phyloP scores from a whole-genome alignment of 2,329 filamentous ascomycete species.

The Aspergillus sp. region DNA sequence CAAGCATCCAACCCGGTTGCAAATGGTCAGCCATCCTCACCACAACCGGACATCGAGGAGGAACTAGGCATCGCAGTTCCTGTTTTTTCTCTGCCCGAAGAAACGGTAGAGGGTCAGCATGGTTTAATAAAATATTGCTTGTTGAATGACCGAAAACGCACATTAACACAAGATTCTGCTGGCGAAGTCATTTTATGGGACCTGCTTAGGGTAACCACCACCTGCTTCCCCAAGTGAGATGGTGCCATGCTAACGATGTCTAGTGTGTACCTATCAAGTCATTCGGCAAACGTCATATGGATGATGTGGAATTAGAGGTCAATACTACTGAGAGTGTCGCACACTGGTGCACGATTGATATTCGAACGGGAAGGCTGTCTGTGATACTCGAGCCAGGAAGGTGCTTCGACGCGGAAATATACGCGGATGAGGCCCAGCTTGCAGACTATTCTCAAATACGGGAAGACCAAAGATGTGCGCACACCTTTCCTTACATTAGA shows the following conservation, averaged over 20 bases:
- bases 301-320: slow-evolving; percentile 83
- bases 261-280: slow-evolving; percentile 83
- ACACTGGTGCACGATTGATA: slow-evolving; percentile 95
- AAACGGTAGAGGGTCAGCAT: slow-evolving; percentile 92
- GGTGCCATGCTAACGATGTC: slow-evolving; percentile 19
- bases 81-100: slow-evolving; percentile 67
- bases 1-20: slow-evolving; percentile 54
- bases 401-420: slow-evolving; percentile 96
- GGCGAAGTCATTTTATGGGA: slow-evolving; percentile 97
- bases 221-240: neutral
- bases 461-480: slow-evolving; percentile 88
- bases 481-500: neutral
- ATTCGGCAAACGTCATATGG: slow-evolving; percentile 92
- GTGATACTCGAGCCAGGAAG: slow-evolving; percentile 92
- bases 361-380: slow-evolving; percentile 85
- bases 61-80: slow-evolving; percentile 57
- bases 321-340: slow-evolving; percentile 88
- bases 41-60: slow-evolving; percentile 55
- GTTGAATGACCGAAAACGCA: slow-evolving; percentile 84
- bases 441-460: slow-evolving; percentile 76
- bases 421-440: slow-evolving; percentile 81
- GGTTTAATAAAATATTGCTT: slow-evolving; percentile 91
- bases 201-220: slow-evolving; percentile 66
- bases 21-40: slow-evolving; percentile 54
- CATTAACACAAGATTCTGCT: slow-evolving; percentile 89